Conservation (phyloP, 148 eudicot species). For the Silene uniflora region DNA sequence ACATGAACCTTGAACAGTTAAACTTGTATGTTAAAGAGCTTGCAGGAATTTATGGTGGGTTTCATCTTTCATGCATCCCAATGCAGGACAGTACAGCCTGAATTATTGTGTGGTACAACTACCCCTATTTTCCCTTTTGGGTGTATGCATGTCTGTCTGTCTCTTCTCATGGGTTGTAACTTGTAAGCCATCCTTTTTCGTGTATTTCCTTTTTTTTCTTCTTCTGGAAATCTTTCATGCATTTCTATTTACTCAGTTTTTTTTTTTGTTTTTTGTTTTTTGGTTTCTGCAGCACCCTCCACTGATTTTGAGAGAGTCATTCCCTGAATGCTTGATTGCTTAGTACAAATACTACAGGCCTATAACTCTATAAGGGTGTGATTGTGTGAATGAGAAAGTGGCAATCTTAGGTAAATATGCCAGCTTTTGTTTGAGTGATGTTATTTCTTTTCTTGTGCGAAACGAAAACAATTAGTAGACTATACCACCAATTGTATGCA, state of each 20-base stretch:
- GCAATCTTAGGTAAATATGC: not conserved
- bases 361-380: no score
- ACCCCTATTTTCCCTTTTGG: slow-evolving; percentile 17
- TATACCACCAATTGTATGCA: no score
- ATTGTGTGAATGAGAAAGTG: not conserved
- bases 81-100: slow-evolving; percentile 4
- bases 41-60: slow-evolving; percentile 32
- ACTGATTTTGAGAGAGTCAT: no score
- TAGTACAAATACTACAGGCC: no score
- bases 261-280: no score
- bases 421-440: not conserved
- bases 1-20: not conserved
- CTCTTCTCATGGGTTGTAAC: not conserved
- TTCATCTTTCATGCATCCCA: slow-evolving; percentile 12
- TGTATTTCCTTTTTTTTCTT: not conserved
- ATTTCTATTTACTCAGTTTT: not conserved
- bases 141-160: slow-evolving; percentile 19
- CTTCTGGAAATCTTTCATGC: not conserved
- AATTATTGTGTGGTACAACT: slow-evolving; percentile 33
- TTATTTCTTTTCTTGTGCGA: not conserved
- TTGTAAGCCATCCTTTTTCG: slow-evolving; percentile 19
- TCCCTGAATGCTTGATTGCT: no score
- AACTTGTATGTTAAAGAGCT: slow-evolving; percentile 8
- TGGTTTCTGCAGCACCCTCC: not conserved
- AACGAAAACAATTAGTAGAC: no score